Evolutionary conservation across 2,329 filamentous ascomycete genomes (phyloP).

Genomic region (Colletotrichum brevisporum): DNA sequence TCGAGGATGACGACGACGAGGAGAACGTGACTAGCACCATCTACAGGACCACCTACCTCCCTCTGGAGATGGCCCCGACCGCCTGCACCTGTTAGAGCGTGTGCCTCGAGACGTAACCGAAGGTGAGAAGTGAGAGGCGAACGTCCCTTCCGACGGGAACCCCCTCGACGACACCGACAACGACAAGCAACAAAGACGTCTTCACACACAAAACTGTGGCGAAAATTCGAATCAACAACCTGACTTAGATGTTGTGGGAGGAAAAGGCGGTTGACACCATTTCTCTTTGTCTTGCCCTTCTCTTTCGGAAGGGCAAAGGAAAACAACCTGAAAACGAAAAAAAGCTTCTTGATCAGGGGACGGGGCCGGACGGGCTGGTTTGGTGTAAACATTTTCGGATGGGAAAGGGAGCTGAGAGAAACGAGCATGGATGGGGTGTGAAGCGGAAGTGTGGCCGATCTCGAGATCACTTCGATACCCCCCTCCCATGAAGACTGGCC

Average conservation of each 20-base stretch:
- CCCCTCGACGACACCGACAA: background rate
- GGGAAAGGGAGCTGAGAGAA: slow-evolving; percentile 5
- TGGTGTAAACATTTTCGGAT: background rate
- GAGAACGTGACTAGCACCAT: slow-evolving; percentile 26
- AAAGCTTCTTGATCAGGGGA: slow-evolving; percentile 3
- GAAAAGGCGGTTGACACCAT: slow-evolving; percentile 1
- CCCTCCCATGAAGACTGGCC: background rate
- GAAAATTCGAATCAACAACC: slow-evolving; percentile 12
- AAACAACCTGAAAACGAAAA: background rate
- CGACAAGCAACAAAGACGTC: background rate
- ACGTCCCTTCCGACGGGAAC: background rate
- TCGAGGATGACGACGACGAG: slow-evolving; percentile 17
- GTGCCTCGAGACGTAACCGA: background rate
- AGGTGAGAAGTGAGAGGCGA: background rate
- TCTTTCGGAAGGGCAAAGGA: background rate
- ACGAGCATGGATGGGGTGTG: slow-evolving; percentile 2
- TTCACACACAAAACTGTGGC: slow-evolving; percentile 1
- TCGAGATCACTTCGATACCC: slow-evolving; percentile 17
- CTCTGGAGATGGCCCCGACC: slow-evolving; percentile 30
- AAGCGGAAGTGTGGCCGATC: slow-evolving; percentile 19
- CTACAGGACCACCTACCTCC: slow-evolving; percentile 38
- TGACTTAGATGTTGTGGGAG: background rate
- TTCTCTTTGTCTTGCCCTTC: slow-evolving; percentile 14
- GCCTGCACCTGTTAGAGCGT: slow-evolving; percentile 26
- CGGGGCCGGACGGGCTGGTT: too few relatives aligned